A percentile compares a stretch with the other conserved stretches of the same genome.
These are phyloP conservation scores for Glonium stellatum DNA, from an alignment of 495 filamentous ascomycete genomes.

Conservation along the genomic window DNA sequence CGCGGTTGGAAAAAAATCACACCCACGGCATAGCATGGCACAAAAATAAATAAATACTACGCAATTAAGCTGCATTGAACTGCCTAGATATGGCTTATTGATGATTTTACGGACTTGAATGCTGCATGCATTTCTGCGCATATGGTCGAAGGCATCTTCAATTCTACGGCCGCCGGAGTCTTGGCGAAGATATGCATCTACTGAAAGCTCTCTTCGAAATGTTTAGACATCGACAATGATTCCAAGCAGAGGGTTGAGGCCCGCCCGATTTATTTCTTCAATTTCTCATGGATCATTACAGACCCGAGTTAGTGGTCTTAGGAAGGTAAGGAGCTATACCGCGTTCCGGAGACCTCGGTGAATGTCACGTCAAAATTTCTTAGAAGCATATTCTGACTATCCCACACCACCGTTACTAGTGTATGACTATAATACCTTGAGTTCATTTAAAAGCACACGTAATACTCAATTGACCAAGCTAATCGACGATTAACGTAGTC, in stretches of 20 bases:
- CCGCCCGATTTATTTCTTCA: conserved; percentile 3
- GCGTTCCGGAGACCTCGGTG: neutral
- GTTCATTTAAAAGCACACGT: neutral
- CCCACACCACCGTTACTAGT: neutral
- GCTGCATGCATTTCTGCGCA: neutral
- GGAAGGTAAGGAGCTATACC: conserved; percentile 21
- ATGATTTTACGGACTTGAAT: too few relatives aligned
- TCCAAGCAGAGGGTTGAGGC: conserved; percentile 24
- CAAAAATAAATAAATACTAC: neutral
- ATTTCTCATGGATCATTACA: neutral
- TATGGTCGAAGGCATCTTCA: neutral
- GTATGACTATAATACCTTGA: neutral
- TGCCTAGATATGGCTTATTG: too few relatives aligned
- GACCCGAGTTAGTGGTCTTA: conserved; percentile 4
- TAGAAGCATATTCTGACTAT: neutral
- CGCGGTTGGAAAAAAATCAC: neutral
- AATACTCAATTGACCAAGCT: too few relatives aligned
- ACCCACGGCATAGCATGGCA: neutral
- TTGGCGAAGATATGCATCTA: neutral
- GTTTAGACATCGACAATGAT: conserved; percentile 25
- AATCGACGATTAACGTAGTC: neutral
- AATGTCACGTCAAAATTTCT: neutral
- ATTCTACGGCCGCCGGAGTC: neutral
- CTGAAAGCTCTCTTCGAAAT: neutral
- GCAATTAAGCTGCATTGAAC: too few relatives aligned